Evolutionary conservation across 768 basidiomycete species (phyloP), one percentile per base, ranked within the genome.

Genomic region (Lactarius akahatsu): DNA sequence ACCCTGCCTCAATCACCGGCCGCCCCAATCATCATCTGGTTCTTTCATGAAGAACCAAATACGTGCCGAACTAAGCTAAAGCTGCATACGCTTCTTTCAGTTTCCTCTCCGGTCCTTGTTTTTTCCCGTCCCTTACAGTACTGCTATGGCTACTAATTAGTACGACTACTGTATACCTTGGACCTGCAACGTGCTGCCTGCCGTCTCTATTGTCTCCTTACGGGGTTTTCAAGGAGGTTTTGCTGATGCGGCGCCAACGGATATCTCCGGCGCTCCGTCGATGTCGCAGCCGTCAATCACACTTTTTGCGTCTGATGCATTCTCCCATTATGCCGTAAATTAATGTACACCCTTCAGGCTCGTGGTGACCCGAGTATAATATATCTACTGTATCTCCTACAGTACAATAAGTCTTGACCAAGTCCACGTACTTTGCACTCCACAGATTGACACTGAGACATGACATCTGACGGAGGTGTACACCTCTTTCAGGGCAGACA

Each of bases 241-340:
- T 38, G 20, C 34, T 18, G 3, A 0, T 32, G 32, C 32, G 20
- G n/a, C 47, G 38, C 54, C 40, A 23, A 15, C 28, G 30, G 59
- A 38, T 30, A 30, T 59, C 23, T 59, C 59, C 32, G 23, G 65
- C 65, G 65, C 65, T 65, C 59, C 65, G 65, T 26, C n/a, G 4
- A 47, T 26, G 26, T 58, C 63, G 45, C 45, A n/a, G n/a, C 2
- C 43, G 59, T 61, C 60, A 65, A 55, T 61, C 40, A 61, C 26
- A 10, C 59, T 65, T 60, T 58, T 36, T 28, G 20, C 40, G 38
- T 34, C 47, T 32, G 30, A 28, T 36, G 20, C 40, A 18, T 36
- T 65, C 20, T 36, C 11, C 32, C 9, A 60, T 65, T 34, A 65
- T 61, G 64, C 64, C 63, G 63, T 64, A 59, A 23, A 52, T 10